These are phyloP conservation scores for Clonostachys rosea DNA, from an alignment of 2,329 filamentous ascomycete genomes.

Conservation along the genomic window DNA sequence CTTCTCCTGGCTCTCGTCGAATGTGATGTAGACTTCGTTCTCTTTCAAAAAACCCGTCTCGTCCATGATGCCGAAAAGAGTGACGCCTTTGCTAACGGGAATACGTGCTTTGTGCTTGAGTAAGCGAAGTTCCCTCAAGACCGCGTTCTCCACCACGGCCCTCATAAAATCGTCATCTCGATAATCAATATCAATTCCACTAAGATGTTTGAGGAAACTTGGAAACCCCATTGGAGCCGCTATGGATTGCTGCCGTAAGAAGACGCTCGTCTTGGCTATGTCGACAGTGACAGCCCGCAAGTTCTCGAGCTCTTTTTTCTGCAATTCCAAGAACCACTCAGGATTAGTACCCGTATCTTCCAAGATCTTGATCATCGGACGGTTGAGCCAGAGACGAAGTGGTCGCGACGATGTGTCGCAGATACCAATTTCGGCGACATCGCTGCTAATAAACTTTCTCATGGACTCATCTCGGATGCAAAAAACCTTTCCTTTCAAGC, in stretches of 20 bases:
- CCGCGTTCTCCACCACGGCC: constrained; percentile 63
- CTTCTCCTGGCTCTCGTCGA: constrained; percentile 27
- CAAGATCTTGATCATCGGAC: constrained; percentile 79
- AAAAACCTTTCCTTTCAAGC: constrained; percentile 52
- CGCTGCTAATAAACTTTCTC: constrained; percentile 66
- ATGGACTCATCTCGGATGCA: constrained; percentile 65
- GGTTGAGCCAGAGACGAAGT: constrained; percentile 68
- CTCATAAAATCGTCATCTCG: constrained; percentile 64
- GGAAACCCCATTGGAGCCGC: constrained; percentile 56
- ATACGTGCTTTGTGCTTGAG: constrained; percentile 79
- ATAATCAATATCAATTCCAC: constrained; percentile 58
- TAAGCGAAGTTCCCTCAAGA: constrained; percentile 66
- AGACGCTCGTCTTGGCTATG: constrained; percentile 58
- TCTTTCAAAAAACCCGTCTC: constrained; percentile 67
- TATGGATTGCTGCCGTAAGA: constrained; percentile 59
- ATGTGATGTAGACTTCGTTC: constrained; percentile 63
- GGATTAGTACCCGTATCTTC: constrained; percentile 66
- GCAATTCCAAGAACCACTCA: constrained; percentile 59
- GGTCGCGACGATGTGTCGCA: constrained; percentile 66
- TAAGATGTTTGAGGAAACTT: constrained; percentile 55
- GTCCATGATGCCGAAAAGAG: constrained; percentile 79
- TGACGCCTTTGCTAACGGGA: constrained; percentile 64
- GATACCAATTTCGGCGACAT: constrained; percentile 58
- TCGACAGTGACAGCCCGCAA: constrained; percentile 56
- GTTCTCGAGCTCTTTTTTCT: constrained; percentile 54